Conservation (phyloP, 441 rosid genomes). For the Croton laevigatus region DNA sequence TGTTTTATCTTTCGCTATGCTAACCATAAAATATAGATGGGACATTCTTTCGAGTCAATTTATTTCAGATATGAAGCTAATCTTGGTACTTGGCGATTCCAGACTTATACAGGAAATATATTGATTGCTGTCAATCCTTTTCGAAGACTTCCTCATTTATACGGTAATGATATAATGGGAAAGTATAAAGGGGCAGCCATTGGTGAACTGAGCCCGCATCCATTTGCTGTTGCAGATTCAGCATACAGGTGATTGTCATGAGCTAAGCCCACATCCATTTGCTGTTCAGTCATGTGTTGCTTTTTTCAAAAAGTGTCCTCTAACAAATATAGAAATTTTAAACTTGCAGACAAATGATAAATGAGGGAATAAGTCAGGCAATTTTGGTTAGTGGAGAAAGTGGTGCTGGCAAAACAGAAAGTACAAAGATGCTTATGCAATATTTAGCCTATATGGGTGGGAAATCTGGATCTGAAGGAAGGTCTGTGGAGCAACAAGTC, state of each 20-base stretch:
- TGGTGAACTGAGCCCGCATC: constrained; percentile 95
- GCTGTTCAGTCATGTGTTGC: constrained; percentile 9
- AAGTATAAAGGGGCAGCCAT: constrained; percentile 87
- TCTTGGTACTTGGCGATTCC: constrained; percentile 28
- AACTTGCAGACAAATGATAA: constrained; percentile 73
- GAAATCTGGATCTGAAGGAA: constrained; percentile 79
- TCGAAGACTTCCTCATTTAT: constrained; percentile 83
- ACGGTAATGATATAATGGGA: constrained; percentile 84
- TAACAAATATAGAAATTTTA: constrained; percentile 20
- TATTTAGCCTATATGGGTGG: constrained; percentile 99
- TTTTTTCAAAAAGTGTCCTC: constrained; percentile 6
- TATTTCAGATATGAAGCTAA: constrained; percentile 24
- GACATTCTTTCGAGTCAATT: background rate
- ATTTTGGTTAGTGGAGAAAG: constrained; percentile 98
- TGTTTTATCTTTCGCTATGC: background rate
- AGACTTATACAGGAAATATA: constrained; percentile 95
- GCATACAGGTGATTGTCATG: constrained; percentile 65
- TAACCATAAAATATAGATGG: background rate
- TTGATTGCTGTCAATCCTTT: constrained; percentile 97
- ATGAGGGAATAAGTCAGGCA: constrained; percentile 81
- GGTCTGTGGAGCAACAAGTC: constrained; percentile 93
- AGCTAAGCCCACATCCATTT: no score
- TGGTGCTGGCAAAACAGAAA: constrained; percentile 98
- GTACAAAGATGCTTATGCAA: constrained; percentile 92
- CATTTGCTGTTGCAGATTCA: constrained; percentile 96